Conservation (phyloP, 495 filamentous ascomycete species). For the Poronia punctata region DNA sequence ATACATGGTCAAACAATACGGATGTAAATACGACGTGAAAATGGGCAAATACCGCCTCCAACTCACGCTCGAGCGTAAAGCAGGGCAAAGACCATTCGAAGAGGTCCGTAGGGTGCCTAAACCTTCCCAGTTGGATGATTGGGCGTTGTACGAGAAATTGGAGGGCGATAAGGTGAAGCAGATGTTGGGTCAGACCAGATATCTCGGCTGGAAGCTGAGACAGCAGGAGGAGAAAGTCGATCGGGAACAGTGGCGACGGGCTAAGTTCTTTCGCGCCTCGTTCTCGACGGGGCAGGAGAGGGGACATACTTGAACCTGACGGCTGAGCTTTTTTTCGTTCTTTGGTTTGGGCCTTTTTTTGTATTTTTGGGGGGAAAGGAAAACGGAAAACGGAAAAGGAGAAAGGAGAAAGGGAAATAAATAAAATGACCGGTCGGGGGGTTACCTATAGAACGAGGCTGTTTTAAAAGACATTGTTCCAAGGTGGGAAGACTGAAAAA, state of each 20-base stretch:
- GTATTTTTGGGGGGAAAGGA: too few relatives aligned
- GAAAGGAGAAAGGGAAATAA: too few relatives aligned
- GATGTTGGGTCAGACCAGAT: slow-evolving; percentile 15
- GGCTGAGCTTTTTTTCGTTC: too few relatives aligned
- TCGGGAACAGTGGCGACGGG: slow-evolving; percentile 20
- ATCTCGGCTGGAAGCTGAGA: slow-evolving; percentile 23
- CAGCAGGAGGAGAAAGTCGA: slow-evolving; percentile 20
- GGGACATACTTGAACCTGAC: too few relatives aligned
- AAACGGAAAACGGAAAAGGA: too few relatives aligned
- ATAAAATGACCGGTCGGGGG: too few relatives aligned
- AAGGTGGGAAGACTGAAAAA: too few relatives aligned
- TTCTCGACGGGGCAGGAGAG: slow-evolving; percentile 7
- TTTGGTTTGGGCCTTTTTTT: too few relatives aligned
- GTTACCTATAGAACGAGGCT: too few relatives aligned
- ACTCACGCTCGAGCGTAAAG: slow-evolving; percentile 27
- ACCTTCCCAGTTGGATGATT: slow-evolving; percentile 44
- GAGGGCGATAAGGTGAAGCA: slow-evolving; percentile 28
- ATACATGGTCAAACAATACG: slow-evolving; percentile 30
- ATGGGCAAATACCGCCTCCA: slow-evolving; percentile 26
- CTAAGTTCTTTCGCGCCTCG: slow-evolving; percentile 18
- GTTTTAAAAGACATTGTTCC: too few relatives aligned
- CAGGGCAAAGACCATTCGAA: slow-evolving; percentile 22
- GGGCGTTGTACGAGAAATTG: slow-evolving; percentile 33
- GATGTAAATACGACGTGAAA: slow-evolving; percentile 25
- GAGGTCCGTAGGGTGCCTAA: slow-evolving; percentile 28